Evolutionary conservation across 805 yeast species (phyloP).

Genomic region (fission yeast (Schizosaccharomyces pombe)): ASM294v3 CU329670.1:5467001-5467500

Average conservation of each 20-base stretch:
- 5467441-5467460: constrained; percentile 42
- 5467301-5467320: constrained; percentile 56
- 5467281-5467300: constrained; percentile 49
- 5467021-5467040: constrained; percentile 18
- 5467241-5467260: constrained; percentile 29
- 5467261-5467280: constrained; percentile 38
- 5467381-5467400: constrained; percentile 23
- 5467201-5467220: constrained; percentile 46
- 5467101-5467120: constrained; percentile 21
- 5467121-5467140: constrained; percentile 22
- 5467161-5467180: constrained; percentile 26
- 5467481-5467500: constrained; percentile 37
- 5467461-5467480: constrained; percentile 38
- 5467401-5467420: constrained; percentile 25
- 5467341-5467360: constrained; percentile 35
- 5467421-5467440: constrained; percentile 23
- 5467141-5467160: constrained; percentile 26
- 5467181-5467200: constrained; percentile 42
- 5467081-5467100: constrained; percentile 17
- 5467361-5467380: constrained; percentile 21
- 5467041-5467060: constrained; percentile 55
- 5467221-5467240: constrained; percentile 35
- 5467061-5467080: constrained; percentile 60
- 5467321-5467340: constrained; percentile 58
- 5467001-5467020: constrained; percentile 13